Evolutionary conservation across 495 filamentous ascomycete genomes (phyloP).

Genomic region (Rhizodiscina lignyota): DNA sequence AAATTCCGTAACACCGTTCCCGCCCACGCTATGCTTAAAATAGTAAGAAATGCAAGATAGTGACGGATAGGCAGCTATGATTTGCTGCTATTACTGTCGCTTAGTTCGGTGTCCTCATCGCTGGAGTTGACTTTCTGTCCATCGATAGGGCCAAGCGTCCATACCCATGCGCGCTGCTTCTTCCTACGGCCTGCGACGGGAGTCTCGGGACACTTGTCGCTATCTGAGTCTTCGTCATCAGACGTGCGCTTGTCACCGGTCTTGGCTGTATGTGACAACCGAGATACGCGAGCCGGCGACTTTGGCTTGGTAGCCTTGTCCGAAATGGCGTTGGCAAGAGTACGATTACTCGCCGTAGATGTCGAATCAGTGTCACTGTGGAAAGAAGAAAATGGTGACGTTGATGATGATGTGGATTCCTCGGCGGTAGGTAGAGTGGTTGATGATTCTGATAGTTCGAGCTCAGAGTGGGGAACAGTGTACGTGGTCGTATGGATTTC

Average conservation of each 20-base stretch:
- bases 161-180: constrained; percentile 37
- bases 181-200: constrained; percentile 32
- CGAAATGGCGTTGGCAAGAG: constrained; percentile 6
- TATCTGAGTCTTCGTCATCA: constrained; percentile 24
- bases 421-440: constrained; percentile 5
- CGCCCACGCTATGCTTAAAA: no score
- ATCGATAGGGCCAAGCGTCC: constrained; percentile 41
- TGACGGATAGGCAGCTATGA: no score
- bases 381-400: neutral
- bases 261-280: no score
- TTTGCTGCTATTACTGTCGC: no score
- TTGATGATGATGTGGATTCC: constrained; percentile 3
- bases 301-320: constrained; percentile 6
- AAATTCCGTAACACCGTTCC: no score
- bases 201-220: constrained; percentile 23
- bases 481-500: constrained; percentile 36
- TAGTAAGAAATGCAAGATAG: no score
- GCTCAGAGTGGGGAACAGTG: constrained; percentile 34
- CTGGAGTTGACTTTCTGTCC: no score
- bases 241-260: constrained; percentile 26
- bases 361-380: neutral
- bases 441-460: constrained; percentile 12
- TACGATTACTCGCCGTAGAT: constrained; percentile 1
- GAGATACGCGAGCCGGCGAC: no score
- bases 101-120: no score